phyloP scores from a whole-genome alignment of 2,329 filamentous ascomycete genomes.

The Cytospora mali region DNA sequence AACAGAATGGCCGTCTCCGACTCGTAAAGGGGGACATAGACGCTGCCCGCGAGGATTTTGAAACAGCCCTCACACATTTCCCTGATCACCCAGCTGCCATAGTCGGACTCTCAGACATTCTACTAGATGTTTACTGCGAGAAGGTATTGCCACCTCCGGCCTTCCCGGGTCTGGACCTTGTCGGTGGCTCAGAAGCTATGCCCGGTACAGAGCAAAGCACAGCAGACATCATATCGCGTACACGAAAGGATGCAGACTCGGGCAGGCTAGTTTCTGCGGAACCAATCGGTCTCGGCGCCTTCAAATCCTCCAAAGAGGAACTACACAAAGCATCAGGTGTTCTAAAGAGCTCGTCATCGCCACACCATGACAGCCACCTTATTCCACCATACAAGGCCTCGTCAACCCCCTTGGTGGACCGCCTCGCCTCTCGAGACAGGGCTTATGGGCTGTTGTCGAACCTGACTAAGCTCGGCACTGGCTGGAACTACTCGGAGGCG shows the following conservation, averaged over 20 bases:
- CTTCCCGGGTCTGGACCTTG: constrained; percentile 47
- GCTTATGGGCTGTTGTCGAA: constrained; percentile 82
- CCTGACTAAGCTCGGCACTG: constrained; percentile 80
- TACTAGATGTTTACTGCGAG: constrained; percentile 82
- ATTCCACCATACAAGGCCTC: constrained; percentile 58
- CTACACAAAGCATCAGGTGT: constrained; percentile 2
- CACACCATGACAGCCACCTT: constrained; percentile 45
- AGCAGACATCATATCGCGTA: constrained; percentile 19
- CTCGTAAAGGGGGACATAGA: constrained; percentile 64
- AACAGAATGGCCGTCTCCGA: constrained; percentile 61
- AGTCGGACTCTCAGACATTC: constrained; percentile 79
- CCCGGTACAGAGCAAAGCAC: constrained; percentile 28
- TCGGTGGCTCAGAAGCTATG: constrained; percentile 36
- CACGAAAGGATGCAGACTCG: constrained; percentile 13
- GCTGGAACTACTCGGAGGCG: constrained; percentile 91
- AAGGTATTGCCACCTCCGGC: constrained; percentile 62
- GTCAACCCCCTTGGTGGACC: constrained; percentile 72
- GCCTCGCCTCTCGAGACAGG: constrained; percentile 86
- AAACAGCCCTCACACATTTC: constrained; percentile 77
- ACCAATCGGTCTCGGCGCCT: constrained; percentile 50
- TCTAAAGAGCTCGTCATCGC: constrained; percentile 24
- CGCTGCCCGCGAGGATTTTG: constrained; percentile 75
- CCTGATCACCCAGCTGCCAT: constrained; percentile 80
- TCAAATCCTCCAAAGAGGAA: constrained; percentile 17
- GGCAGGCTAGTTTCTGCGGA: constrained; percentile 42